phyloP scores from a whole-genome alignment of 1,284 basidiomycete genomes.

The Microbotryum lychnidis-dioicae region DNA sequence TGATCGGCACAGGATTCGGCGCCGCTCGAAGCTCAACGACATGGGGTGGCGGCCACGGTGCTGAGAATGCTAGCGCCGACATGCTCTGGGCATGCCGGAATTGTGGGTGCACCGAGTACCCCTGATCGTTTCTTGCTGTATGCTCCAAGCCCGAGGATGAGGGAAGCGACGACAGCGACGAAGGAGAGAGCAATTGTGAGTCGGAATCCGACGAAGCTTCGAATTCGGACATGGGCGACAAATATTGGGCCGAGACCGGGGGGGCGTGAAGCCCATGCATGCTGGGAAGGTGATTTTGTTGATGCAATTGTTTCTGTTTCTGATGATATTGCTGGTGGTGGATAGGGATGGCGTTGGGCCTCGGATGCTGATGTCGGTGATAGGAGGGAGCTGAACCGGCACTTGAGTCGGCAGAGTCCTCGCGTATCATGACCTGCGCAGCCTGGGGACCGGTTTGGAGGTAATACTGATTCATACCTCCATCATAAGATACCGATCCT shows the following conservation, averaged over 20 bases:
- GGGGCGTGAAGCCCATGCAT: too few relatives aligned
- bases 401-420: not conserved
- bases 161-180: slow-evolving; percentile 21
- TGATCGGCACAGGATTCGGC: slow-evolving; percentile 8
- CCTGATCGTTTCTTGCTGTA: slow-evolving; percentile 2
- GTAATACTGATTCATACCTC: slow-evolving; percentile 5
- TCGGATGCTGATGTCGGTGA: slow-evolving; percentile 16
- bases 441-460: not conserved
- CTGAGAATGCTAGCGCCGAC: not conserved
- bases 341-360: slow-evolving; percentile 5
- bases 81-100: slow-evolving; percentile 1
- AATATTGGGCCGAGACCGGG: not conserved
- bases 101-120: not conserved
- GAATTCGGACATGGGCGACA: slow-evolving; percentile 22
- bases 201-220: slow-evolving; percentile 16
- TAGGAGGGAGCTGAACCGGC: slow-evolving; percentile 1
- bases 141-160: slow-evolving; percentile 18
- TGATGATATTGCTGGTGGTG: slow-evolving; percentile 1
- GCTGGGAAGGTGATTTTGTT: too few relatives aligned
- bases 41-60: not conserved
- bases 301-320: slow-evolving; percentile 9
- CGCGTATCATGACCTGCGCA: not conserved
- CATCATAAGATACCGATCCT: slow-evolving; percentile 19
- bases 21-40: slow-evolving; percentile 5
- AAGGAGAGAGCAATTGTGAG: slow-evolving; percentile 17